Conservation (phyloP, 495 filamentous ascomycete genomes). For the Poronia punctata region DNA sequence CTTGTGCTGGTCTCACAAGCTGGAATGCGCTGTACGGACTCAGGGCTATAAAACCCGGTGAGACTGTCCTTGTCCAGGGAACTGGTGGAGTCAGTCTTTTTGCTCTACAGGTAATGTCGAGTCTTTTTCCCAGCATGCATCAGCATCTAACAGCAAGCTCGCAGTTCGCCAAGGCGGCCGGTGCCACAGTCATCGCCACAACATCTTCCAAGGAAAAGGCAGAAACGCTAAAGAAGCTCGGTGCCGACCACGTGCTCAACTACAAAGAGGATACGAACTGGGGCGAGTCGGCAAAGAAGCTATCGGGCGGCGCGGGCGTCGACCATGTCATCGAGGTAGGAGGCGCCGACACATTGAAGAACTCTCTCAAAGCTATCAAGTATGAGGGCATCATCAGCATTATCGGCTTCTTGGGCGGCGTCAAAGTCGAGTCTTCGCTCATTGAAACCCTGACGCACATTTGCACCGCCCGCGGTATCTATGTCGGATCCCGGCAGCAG, state of each 20-base stretch:
- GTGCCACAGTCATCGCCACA: constrained; percentile 73
- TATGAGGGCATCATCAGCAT: constrained; percentile 61
- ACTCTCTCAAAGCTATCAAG: constrained; percentile 59
- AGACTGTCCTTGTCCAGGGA: constrained; percentile 70
- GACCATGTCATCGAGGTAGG: constrained; percentile 68
- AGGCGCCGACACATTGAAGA: constrained; percentile 53
- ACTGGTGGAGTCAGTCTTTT: constrained; percentile 80
- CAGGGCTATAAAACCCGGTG: constrained; percentile 56
- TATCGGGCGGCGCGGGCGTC: constrained; percentile 57
- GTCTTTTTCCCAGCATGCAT: neutral
- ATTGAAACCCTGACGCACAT: constrained; percentile 47
- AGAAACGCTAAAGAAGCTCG: constrained; percentile 59
- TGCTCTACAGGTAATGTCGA: constrained; percentile 52
- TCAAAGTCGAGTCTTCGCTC: constrained; percentile 37
- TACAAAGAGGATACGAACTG: constrained; percentile 65
- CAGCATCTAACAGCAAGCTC: neutral
- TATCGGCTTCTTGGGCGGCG: constrained; percentile 59
- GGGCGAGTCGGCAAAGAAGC: constrained; percentile 64
- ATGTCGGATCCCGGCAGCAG: constrained; percentile 54
- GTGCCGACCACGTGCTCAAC: constrained; percentile 73
- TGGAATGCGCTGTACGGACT: constrained; percentile 82
- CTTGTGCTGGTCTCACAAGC: constrained; percentile 68
- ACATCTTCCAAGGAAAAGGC: constrained; percentile 64
- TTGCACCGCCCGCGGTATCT: constrained; percentile 55
- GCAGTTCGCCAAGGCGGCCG: constrained; percentile 78